Evolutionary conservation across 345 rosid genomes (phyloP).

Genomic region (Eucalyptus shirleyi): DNA sequence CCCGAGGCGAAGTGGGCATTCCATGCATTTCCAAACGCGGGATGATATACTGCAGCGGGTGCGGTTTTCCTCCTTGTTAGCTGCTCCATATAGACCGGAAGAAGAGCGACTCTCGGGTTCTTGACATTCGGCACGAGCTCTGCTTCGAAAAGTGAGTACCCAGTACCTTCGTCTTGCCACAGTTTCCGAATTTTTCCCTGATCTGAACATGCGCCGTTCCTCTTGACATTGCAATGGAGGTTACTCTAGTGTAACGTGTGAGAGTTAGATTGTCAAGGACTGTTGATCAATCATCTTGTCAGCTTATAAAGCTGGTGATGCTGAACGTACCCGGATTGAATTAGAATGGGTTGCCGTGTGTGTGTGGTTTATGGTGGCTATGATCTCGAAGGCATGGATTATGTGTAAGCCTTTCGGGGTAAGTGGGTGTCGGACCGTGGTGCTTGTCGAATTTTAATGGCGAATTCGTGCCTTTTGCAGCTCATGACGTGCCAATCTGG

Average conservation of each 20-base stretch:
- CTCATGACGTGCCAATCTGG: slow-evolving; percentile 46
- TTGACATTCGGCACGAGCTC: neutral
- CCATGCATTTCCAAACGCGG: neutral
- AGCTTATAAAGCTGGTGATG: neutral
- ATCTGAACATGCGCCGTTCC: neutral
- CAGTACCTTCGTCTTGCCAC: neutral
- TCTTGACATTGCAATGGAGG: neutral
- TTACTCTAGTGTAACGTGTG: neutral
- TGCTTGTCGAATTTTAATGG: neutral
- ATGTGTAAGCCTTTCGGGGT: neutral
- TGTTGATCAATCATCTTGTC: neutral
- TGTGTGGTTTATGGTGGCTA: neutral
- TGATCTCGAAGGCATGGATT: neutral
- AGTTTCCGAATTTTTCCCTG: neutral
- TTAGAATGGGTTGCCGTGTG: neutral
- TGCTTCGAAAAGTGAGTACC: neutral
- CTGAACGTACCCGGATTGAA: neutral
- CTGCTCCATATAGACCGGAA: neutral
- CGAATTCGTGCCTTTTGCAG: neutral
- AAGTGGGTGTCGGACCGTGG: neutral
- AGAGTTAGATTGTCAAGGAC: neutral
- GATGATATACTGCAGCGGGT: neutral
- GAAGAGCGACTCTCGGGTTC: neutral
- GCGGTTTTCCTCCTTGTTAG: neutral
- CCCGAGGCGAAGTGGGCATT: neutral